Conservation (phyloP, 1,284 basidiomycete species). For the Gomphus sp. region DNA sequence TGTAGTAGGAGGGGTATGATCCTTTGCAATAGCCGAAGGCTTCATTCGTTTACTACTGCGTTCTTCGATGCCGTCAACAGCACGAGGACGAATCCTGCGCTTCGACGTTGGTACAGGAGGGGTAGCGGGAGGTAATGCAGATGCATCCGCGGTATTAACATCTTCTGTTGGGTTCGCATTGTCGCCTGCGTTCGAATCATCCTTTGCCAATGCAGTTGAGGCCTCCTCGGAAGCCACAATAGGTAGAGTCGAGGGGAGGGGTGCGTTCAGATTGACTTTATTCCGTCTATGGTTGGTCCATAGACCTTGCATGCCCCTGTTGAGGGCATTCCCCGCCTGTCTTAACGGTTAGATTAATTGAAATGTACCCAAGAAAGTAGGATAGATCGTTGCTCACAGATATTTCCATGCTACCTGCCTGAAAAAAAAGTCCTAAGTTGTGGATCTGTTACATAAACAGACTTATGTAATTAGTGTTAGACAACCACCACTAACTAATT, state of each 20-base stretch:
- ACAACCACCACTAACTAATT: too few species aligned
- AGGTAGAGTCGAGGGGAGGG: constrained; percentile 18
- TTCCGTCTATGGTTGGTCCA: constrained; percentile 58
- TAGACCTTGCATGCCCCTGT: constrained; percentile 66
- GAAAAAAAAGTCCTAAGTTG: background rate
- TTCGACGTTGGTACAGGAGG: constrained; percentile 29
- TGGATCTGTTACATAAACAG: background rate
- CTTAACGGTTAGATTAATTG: background rate
- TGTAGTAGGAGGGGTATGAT: constrained; percentile 57
- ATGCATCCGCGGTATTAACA: constrained; percentile 7
- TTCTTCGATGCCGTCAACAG: constrained; percentile 23
- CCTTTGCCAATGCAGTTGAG: constrained; percentile 12
- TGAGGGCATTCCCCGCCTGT: constrained; percentile 42
- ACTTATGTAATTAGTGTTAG: too few species aligned
- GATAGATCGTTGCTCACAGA: background rate
- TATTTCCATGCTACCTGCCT: constrained; percentile 1
- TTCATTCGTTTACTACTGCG: constrained; percentile 50
- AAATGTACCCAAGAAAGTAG: background rate
- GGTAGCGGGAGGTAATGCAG: constrained; percentile 13
- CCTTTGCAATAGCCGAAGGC: constrained; percentile 33
- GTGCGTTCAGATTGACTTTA: constrained; percentile 58
- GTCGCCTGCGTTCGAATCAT: constrained; percentile 7
- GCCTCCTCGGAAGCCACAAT: constrained; percentile 23
- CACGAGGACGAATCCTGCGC: constrained; percentile 49
- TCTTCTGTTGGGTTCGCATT: constrained; percentile 4